Conservation (phyloP, 192 early-diverging fungal species). For the Entrophospora sp. region DNA sequence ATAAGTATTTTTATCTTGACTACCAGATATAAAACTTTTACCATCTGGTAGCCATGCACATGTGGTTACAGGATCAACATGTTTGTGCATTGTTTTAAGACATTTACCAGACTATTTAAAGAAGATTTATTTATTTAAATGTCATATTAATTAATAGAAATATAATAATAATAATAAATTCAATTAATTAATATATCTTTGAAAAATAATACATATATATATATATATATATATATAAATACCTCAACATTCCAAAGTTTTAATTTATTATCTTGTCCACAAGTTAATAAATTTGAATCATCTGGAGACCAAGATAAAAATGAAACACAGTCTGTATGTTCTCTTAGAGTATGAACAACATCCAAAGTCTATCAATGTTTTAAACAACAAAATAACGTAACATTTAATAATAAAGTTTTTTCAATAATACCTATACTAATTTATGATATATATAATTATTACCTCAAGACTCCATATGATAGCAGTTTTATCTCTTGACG, state of each 20-base stretch:
- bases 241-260: conserved; percentile 75
- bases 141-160: too few relatives aligned
- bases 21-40: conserved; percentile 75
- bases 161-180: too few relatives aligned
- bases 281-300: conserved; percentile 62
- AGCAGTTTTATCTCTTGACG: conserved; percentile 77
- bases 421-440: too few relatives aligned
- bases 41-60: conserved; percentile 87
- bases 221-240: too few relatives aligned
- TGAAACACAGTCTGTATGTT: conserved; percentile 66
- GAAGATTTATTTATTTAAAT: too few relatives aligned
- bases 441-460: neutral
- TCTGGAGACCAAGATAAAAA: conserved; percentile 92
- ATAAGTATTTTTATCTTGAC: conserved; percentile 66
- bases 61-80: conserved; percentile 70
- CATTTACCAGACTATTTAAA: conserved; percentile 48
- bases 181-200: too few relatives aligned
- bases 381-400: too few relatives aligned
- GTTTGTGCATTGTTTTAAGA: conserved; percentile 50
- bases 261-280: conserved; percentile 71
- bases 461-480: conserved; percentile 83
- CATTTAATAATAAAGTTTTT: too few relatives aligned
- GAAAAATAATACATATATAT: too few relatives aligned
- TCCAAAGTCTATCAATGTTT: conserved; percentile 57
- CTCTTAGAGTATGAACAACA: conserved; percentile 40